phyloP scores from a whole-genome alignment of 768 basidiomycete genomes.

The Exsudoporus frostii region DNA sequence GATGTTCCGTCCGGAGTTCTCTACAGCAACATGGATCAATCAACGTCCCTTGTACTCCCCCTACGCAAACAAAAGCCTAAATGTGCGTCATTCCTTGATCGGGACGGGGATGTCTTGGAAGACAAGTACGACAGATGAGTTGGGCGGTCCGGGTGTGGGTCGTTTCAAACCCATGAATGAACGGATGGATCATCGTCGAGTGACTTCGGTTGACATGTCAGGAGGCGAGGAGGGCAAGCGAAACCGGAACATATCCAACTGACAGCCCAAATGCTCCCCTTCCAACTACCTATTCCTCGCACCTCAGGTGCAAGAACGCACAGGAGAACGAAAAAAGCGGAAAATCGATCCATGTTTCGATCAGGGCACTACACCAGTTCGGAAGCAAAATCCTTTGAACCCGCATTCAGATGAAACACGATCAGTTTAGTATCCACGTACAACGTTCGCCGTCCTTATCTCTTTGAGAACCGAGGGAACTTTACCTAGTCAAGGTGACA shows the following conservation, averaged over 20 bases:
- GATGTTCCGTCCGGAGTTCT: not conserved
- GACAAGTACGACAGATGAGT: too few species aligned
- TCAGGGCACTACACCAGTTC: not conserved
- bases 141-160: not conserved
- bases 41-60: not conserved
- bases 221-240: not conserved
- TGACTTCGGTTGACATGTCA: not conserved
- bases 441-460: not conserved
- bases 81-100: not conserved
- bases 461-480: not conserved
- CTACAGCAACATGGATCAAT: not conserved
- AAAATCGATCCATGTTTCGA: not conserved
- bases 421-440: not conserved
- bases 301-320: not conserved
- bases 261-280: too few species aligned
- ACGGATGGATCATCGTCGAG: slow-evolving; percentile 15
- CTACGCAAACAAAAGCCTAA: not conserved
- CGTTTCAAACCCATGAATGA: not conserved
- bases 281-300: not conserved
- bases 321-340: not conserved
- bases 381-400: too few species aligned
- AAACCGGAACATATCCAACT: not conserved
- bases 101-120: not conserved
- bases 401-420: slow-evolving; percentile 1
- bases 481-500: not conserved